A percentile compares a stretch with the other conserved stretches of the same genome.
These are phyloP conservation scores for Rhododendron griersonianum DNA, from an alignment of 148 eudicot species.

Conservation along the genomic window DNA sequence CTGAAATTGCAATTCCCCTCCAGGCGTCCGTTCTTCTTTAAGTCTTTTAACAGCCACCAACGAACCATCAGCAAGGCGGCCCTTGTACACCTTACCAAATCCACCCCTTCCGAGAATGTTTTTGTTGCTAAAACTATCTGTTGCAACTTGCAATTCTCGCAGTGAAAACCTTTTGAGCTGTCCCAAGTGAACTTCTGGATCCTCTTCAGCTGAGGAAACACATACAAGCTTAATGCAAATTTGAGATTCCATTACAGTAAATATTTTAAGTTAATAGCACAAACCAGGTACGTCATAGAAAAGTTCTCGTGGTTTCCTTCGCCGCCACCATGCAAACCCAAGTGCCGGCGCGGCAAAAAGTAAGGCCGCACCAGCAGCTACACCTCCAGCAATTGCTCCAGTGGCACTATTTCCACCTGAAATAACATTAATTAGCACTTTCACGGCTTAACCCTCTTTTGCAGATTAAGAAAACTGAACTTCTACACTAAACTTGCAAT, in stretches of 20 bases:
- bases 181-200: slow-evolving; percentile 49
- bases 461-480: neutral
- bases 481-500: neutral
- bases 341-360: slow-evolving; percentile 48
- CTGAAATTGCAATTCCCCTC: slow-evolving; percentile 48
- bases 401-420: slow-evolving; percentile 41
- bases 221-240: neutral
- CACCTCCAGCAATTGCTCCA: slow-evolving; percentile 53
- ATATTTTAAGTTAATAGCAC: slow-evolving; percentile 1
- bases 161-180: slow-evolving; percentile 50
- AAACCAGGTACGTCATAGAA: slow-evolving; percentile 59
- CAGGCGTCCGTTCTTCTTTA: slow-evolving; percentile 45
- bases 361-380: slow-evolving; percentile 53
- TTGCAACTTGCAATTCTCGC: slow-evolving; percentile 44
- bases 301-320: slow-evolving; percentile 41
- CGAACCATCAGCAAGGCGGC: slow-evolving; percentile 50
- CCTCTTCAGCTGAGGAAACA: slow-evolving; percentile 43
- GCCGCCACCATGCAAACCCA: slow-evolving; percentile 38
- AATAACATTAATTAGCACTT: neutral
- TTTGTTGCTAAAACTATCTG: slow-evolving; percentile 43
- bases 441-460: neutral
- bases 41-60: slow-evolving; percentile 49
- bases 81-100: slow-evolving; percentile 51
- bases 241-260: neutral
- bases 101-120: slow-evolving; percentile 55